Conservation (phyloP, 2,329 filamentous ascomycete genomes). For the Achaetomium macrosporum region DNA sequence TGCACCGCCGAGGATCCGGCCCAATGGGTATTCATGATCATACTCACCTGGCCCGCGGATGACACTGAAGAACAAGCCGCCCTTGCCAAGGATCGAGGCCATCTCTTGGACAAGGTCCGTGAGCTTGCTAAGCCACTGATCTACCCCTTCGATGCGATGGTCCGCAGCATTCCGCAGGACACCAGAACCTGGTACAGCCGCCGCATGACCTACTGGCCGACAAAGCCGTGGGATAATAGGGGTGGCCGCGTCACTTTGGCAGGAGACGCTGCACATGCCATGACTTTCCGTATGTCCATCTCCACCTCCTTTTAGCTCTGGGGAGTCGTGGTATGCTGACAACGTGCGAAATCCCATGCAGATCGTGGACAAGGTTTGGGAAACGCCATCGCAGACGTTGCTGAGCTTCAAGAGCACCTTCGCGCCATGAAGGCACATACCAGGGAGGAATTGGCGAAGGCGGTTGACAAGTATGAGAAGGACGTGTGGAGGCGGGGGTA, state of each 20-base stretch:
- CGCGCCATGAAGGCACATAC: conserved; percentile 22
- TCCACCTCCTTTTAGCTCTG: background rate
- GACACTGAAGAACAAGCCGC: background rate
- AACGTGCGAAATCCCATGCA: background rate
- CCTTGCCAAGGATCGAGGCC: background rate
- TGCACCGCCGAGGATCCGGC: background rate
- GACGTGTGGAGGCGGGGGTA: conserved; percentile 18
- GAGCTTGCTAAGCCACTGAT: background rate
- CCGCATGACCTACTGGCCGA: conserved; percentile 17
- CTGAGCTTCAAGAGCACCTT: conserved; percentile 17
- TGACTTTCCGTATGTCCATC: conserved; percentile 15
- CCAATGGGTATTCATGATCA: conserved; percentile 12
- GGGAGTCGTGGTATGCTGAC: background rate
- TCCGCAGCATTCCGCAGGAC: conserved; percentile 6
- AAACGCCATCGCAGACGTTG: conserved; percentile 16
- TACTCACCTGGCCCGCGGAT: conserved; percentile 12
- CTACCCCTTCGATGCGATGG: conserved; percentile 11
- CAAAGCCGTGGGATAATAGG: conserved; percentile 16
- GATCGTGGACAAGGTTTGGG: conserved; percentile 20
- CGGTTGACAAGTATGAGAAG: conserved; percentile 14
- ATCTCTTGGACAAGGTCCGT: conserved; percentile 7
- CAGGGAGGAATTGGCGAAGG: conserved; percentile 9
- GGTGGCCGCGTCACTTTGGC: conserved; percentile 15
- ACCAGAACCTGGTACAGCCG: conserved; percentile 14
- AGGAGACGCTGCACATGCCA: conserved; percentile 20